phyloP scores from a whole-genome alignment of 2,329 filamentous ascomycete genomes.

The Dichotomopilus funicola region DNA sequence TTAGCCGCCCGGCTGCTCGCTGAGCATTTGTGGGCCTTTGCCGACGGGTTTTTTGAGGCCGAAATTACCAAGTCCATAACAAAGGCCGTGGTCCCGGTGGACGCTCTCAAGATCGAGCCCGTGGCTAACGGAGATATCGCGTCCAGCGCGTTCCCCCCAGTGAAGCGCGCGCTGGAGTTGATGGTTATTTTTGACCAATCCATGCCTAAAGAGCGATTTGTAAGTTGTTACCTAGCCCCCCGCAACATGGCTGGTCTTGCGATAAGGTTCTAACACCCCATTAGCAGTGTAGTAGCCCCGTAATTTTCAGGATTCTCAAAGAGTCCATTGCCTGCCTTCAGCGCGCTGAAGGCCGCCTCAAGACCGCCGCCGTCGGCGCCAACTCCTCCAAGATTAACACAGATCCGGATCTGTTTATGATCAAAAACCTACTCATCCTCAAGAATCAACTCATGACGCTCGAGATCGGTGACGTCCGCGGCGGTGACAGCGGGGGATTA shows the following conservation, averaged over 20 bases:
- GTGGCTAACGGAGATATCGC: slow-evolving; percentile 43
- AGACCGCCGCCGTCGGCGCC: slow-evolving; percentile 53
- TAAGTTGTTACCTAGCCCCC: slow-evolving; percentile 32
- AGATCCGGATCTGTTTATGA: slow-evolving; percentile 84
- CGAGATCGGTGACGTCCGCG: slow-evolving; percentile 69
- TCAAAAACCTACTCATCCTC: slow-evolving; percentile 88
- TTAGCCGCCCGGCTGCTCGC: slow-evolving; percentile 50
- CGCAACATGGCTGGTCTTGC: neutral
- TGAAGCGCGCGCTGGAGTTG: slow-evolving; percentile 52
- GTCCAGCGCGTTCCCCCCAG: slow-evolving; percentile 52
- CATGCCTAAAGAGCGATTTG: slow-evolving; percentile 58
- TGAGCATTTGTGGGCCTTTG: slow-evolving; percentile 52
- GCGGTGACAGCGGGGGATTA: slow-evolving; percentile 11
- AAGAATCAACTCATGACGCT: slow-evolving; percentile 96
- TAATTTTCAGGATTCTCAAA: slow-evolving; percentile 69
- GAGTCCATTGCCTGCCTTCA: slow-evolving; percentile 82
- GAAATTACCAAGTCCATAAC: slow-evolving; percentile 51
- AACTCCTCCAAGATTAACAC: slow-evolving; percentile 33
- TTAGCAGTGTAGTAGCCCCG: slow-evolving; percentile 46
- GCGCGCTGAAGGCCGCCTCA: slow-evolving; percentile 65
- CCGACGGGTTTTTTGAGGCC: slow-evolving; percentile 47
- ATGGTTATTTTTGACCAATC: slow-evolving; percentile 57
- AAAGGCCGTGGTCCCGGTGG: slow-evolving; percentile 40
- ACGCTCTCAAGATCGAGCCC: slow-evolving; percentile 45
- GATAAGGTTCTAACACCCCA: slow-evolving; percentile 9